Evolutionary conservation across 2,329 filamentous ascomycete genomes (phyloP), one percentile per base, ranked within the genome.

Genomic region (Diplodia intermedia): DNA sequence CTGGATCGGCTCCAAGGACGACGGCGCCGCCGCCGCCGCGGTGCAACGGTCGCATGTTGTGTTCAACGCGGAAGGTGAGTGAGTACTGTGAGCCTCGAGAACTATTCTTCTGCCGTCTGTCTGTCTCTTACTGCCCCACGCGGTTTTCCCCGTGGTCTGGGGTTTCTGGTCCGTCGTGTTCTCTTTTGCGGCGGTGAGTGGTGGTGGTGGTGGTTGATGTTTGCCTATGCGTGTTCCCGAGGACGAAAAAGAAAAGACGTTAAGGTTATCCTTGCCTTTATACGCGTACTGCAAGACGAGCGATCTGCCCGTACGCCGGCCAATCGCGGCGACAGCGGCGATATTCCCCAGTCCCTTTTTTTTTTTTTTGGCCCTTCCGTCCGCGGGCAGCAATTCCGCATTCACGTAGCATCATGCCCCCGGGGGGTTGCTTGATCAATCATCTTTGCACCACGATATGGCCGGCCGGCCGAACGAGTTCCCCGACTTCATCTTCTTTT

Each of bases 1-100:
- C 29, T 62, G 57, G 57, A 49, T 49, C 40, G 29, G 56, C 15
- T 8, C 6, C 38, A 62, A 38, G 29, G 57, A 62, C 23, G 29
- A 29, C 18, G 43, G 26, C 3, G 26, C 26, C 57, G 43, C 1
- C 43, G 15, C 26, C 26, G 40, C 26, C 23, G 9, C 57, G 38
- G 26, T 26, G 43, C 29, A 62, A 1, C 6, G 2, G 29, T 26
- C 29, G 15, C 57, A 61, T 20, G 15, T 49, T n/a, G 38, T 40
- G n/a, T 61, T 33, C 26, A 26, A 31, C 9, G 56, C 23, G 38
- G 49, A 49, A 49, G 56, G 56, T 47, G 23, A 18, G 52, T 33
- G 11, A 7, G 26, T n/a, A n/a, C n/a, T n/a, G n/a, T 4, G 26
- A 26, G 26, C 26, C 26, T 26, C 26, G 26, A 26, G 26, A 26